Percentiles rank a stretch among this genome's conserved stretches.
phyloP scores from a whole-genome alignment of 2,329 filamentous ascomycete genomes.

The Sarocladiaceae sp. region DNA sequence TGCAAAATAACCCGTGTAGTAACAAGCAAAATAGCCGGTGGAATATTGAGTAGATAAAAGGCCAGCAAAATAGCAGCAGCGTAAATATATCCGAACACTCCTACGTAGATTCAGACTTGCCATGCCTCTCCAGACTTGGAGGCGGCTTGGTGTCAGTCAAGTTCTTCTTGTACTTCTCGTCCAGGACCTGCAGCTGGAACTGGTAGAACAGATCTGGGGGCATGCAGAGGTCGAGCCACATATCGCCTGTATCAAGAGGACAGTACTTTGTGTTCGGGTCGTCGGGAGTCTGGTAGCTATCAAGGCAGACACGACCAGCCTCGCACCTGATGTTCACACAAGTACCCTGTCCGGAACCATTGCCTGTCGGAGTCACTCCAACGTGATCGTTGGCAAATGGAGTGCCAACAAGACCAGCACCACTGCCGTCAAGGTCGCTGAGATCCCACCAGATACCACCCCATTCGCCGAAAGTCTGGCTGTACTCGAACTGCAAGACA shows the following conservation, averaged over 20 bases:
- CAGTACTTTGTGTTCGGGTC: constrained; percentile 12
- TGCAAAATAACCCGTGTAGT: too few relatives aligned
- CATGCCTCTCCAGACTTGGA: neutral
- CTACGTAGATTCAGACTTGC: neutral
- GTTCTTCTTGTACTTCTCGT: neutral
- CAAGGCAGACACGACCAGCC: constrained; percentile 5
- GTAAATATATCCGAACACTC: too few relatives aligned
- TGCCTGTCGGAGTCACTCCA: constrained; percentile 9
- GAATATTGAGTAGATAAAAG: too few relatives aligned
- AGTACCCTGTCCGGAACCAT: constrained; percentile 9
- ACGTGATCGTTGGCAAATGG: constrained; percentile 10
- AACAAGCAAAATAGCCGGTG: too few relatives aligned
- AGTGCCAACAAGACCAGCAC: constrained; percentile 10
- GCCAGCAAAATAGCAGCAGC: too few relatives aligned
- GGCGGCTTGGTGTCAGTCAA: neutral
- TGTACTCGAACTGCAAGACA: too few relatives aligned
- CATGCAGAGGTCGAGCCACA: constrained; percentile 12
- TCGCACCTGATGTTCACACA: constrained; percentile 9
- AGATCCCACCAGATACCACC: too few relatives aligned
- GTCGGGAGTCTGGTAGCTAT: constrained; percentile 12
- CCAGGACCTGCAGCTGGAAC: neutral
- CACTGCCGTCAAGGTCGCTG: too few relatives aligned
- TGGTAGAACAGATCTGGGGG: neutral
- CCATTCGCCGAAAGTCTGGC: too few relatives aligned
- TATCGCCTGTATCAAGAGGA: constrained; percentile 11